These are phyloP conservation scores for Phytophthora quininea DNA, from an alignment of 352 stramenopile species.

Conservation along the genomic window DNA sequence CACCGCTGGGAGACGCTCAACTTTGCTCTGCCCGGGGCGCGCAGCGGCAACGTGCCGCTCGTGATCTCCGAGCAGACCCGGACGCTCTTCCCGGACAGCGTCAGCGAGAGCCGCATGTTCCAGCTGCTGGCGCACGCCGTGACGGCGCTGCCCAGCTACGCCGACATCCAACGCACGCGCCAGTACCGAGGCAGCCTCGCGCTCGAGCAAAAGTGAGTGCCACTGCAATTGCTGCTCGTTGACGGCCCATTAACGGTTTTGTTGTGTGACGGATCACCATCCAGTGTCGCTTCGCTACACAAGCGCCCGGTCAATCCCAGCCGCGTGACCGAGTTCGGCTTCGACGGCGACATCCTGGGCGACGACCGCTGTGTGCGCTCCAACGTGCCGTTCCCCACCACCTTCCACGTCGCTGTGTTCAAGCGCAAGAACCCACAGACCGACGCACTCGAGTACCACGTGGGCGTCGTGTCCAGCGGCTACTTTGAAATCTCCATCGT, in stretches of 20 bases:
- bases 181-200: slow-evolving; percentile 35
- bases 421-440: slow-evolving; percentile 33
- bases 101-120: slow-evolving; percentile 36
- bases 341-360: slow-evolving; percentile 38
- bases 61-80: slow-evolving; percentile 23
- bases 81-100: slow-evolving; percentile 28
- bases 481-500: slow-evolving; percentile 45
- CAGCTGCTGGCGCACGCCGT: slow-evolving; percentile 41
- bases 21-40: slow-evolving; percentile 30
- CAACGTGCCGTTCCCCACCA: slow-evolving; percentile 39
- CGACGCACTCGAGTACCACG: slow-evolving; percentile 30
- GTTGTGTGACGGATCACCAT: slow-evolving; percentile 5
- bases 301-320: slow-evolving; percentile 13
- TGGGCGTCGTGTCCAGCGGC: slow-evolving; percentile 36
- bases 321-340: slow-evolving; percentile 33
- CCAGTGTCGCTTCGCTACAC: slow-evolving; percentile 36
- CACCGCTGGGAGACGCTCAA: slow-evolving; percentile 42
- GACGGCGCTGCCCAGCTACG: slow-evolving; percentile 35
- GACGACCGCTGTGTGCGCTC: slow-evolving; percentile 40
- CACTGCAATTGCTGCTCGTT: slow-evolving; percentile 3
- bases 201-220: slow-evolving; percentile 33
- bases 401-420: slow-evolving; percentile 44
- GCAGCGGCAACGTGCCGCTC: slow-evolving; percentile 14
- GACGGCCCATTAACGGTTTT: not conserved
- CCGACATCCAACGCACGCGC: slow-evolving; percentile 35